Conservation (phyloP, 331 rosid genomes). For the Acacia pycnantha region DNA sequence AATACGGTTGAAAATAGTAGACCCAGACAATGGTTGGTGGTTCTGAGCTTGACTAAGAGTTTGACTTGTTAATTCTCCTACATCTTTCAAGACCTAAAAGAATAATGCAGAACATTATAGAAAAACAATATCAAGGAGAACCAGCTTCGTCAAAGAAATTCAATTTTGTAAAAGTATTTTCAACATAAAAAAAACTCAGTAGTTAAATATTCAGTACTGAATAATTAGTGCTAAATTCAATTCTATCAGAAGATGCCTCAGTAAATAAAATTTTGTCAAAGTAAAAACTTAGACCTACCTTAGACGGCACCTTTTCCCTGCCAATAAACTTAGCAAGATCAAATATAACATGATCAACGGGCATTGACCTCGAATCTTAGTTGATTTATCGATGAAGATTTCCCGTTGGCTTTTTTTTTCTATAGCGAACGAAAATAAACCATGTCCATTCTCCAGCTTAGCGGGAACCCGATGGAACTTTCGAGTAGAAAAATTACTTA, state of each 20-base stretch:
- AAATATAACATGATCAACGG: constrained; percentile 67
- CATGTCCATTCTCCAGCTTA: constrained; percentile 17
- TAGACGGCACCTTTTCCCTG: background rate
- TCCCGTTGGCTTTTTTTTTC: constrained; percentile 60
- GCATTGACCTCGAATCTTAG: constrained; percentile 54
- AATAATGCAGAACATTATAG: constrained; percentile 31
- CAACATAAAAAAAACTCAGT: too few relatives aligned
- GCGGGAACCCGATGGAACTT: constrained; percentile 84
- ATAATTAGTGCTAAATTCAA: background rate
- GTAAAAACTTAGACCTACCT: too few relatives aligned
- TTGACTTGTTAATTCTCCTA: constrained; percentile 76
- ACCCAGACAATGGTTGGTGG: constrained; percentile 80
- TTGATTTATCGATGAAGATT: constrained; percentile 46
- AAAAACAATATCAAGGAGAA: constrained; percentile 7
- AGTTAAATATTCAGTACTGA: background rate
- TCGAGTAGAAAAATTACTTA: constrained; percentile 48
- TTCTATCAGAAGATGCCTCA: background rate
- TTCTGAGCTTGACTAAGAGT: constrained; percentile 71
- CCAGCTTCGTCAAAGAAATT: constrained; percentile 10
- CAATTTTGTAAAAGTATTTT: too few relatives aligned
- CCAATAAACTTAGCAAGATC: constrained; percentile 85
- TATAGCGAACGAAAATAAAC: constrained; percentile 72
- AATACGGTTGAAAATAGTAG: too few relatives aligned
- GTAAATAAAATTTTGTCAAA: background rate
- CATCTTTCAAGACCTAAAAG: constrained; percentile 85